These are phyloP conservation scores for Arthrobotrys sinensis DNA, from an alignment of 2,329 filamentous ascomycete species.

Conservation along the genomic window DNA sequence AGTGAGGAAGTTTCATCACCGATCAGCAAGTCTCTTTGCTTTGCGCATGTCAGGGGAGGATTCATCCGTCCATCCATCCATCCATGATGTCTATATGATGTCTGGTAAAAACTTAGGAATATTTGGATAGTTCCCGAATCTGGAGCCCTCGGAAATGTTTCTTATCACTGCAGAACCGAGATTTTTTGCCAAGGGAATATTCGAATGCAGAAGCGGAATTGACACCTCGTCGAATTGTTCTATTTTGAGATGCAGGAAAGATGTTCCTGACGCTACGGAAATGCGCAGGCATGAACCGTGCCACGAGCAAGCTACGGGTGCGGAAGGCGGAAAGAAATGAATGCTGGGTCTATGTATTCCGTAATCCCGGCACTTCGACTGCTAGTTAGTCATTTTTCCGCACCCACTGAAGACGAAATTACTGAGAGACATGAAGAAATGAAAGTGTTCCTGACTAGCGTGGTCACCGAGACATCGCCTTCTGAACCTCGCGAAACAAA, in stretches of 20 bases:
- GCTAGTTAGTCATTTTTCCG: constrained; percentile 27
- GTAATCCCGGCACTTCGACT: constrained; percentile 20
- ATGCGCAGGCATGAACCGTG: constrained; percentile 21
- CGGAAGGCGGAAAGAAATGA: constrained; percentile 51
- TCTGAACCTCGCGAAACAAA: constrained; percentile 44
- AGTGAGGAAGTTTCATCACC: constrained; percentile 13
- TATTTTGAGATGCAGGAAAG: constrained; percentile 5
- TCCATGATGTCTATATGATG: background rate
- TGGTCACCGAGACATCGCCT: constrained; percentile 40
- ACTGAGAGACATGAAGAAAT: constrained; percentile 46
- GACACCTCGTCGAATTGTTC: background rate
- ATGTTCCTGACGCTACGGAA: background rate
- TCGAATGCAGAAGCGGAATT: background rate
- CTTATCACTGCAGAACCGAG: background rate
- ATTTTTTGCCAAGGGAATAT: constrained; percentile 15
- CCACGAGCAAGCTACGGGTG: constrained; percentile 34
- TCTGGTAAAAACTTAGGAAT: background rate
- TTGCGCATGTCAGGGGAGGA: constrained; percentile 1
- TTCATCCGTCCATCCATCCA: background rate
- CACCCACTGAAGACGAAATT: constrained; percentile 23
- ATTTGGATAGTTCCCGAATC: background rate
- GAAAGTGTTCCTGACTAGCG: constrained; percentile 35
- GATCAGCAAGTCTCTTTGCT: constrained; percentile 8
- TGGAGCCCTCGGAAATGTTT: background rate
- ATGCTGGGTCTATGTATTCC: constrained; percentile 27